Percentiles rank a stretch among this genome's conserved stretches.
Conservation (phyloP, 2,329 filamentous ascomycete species). For the Diaporthe batatas region DNA sequence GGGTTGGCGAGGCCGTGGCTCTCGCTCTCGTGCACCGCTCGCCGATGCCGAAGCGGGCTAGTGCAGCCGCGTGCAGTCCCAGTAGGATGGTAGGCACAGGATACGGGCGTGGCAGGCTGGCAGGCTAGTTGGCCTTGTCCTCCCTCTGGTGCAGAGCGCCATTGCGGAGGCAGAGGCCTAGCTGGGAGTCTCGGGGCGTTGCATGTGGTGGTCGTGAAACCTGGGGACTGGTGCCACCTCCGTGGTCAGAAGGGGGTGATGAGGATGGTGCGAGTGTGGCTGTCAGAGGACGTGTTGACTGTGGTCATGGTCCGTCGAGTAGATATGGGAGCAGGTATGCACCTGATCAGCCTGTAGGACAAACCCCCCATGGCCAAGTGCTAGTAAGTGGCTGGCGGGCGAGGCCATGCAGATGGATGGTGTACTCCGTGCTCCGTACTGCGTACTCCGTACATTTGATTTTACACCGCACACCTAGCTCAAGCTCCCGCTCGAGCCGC, state of each 20-base stretch:
- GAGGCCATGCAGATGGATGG: not conserved
- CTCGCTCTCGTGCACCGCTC: not conserved
- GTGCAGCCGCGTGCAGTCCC: constrained; percentile 23
- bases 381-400: not conserved
- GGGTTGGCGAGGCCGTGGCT: constrained; percentile 13
- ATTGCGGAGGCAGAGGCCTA: not conserved
- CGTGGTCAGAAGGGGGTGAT: not conserved
- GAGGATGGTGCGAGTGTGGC: constrained; percentile 16
- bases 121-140: not conserved
- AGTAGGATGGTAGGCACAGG: constrained; percentile 18
- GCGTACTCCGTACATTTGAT: too few relatives aligned
- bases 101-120: constrained; percentile 3
- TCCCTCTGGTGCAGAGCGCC: not conserved
- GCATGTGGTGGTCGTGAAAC: constrained; percentile 26
- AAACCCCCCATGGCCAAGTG: not conserved
- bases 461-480: not conserved
- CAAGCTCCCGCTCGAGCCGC: constrained; percentile 33
- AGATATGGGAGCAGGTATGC: not conserved
- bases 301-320: not conserved
- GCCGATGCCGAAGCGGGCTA: constrained; percentile 11
- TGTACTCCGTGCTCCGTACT: too few relatives aligned
- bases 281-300: not conserved
- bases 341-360: constrained; percentile 18
- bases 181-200: not conserved
- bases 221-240: constrained; percentile 13